Evolutionary conservation across 225 moss, liverwort and hornwort species (phyloP).

Genomic region (Thuidium tamariscinum): DNA sequence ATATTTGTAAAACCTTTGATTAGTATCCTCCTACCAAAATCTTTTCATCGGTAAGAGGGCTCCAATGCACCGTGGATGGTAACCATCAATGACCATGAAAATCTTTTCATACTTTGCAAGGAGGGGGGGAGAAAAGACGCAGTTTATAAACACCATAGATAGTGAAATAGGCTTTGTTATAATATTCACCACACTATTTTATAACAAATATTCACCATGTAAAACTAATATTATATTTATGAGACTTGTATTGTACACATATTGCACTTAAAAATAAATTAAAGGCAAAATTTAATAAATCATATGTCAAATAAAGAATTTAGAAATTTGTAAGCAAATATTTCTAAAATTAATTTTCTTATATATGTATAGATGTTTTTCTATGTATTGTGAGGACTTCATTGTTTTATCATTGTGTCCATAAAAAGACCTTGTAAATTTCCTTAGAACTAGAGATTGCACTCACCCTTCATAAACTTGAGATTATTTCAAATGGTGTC

Average conservation of each 20-base stretch:
- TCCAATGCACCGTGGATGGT: too few relatives aligned
- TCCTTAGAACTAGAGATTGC: rapidly evolving
- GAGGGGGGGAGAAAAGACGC: too few relatives aligned
- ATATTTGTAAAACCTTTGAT: too few relatives aligned
- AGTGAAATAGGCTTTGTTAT: background rate
- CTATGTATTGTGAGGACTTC: background rate
- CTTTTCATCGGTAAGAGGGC: too few relatives aligned
- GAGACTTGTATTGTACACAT: background rate
- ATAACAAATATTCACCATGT: too few relatives aligned
- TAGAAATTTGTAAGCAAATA: background rate
- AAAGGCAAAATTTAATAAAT: background rate
- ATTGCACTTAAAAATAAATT: background rate
- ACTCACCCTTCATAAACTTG: background rate
- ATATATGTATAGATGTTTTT: background rate
- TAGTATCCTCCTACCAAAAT: too few relatives aligned
- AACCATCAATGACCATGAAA: too few relatives aligned
- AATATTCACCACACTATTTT: background rate
- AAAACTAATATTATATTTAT: background rate
- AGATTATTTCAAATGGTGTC: background rate
- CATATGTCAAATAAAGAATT: background rate
- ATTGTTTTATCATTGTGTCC: background rate
- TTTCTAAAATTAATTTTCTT: too few relatives aligned
- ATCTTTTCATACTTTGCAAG: too few relatives aligned
- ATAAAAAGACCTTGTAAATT: background rate
- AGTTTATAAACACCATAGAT: too few relatives aligned